Base-by-base conservation (phyloP, 768 basidiomycete species). In the Royoungia palumana region DNA sequence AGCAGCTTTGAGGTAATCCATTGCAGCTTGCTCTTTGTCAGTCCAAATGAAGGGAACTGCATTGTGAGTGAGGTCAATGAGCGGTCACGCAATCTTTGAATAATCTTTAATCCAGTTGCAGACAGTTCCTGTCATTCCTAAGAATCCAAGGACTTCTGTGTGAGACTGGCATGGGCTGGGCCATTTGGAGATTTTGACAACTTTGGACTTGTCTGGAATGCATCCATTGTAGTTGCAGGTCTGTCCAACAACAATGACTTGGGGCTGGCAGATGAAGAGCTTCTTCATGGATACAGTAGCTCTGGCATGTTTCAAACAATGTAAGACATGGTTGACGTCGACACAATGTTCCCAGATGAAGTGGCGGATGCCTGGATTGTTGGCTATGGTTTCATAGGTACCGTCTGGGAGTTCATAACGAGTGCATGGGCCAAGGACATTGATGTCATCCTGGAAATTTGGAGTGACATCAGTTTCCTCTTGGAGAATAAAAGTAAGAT, bases 381-480 rank as follows among this genome's bases (percentile, higher is more conserved):
- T 40, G 6, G 46, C 35, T 9, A 60, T 51, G 16, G 32, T 41
- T 13, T 60, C 48, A 32, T 24, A 55, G 1, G 28, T 24, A 11
- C 59, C 53, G 11, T 49, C 34, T 0, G 46, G n/a, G 0, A 41
- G 16, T 16, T 64, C 41, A 45, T 77, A 78, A 3, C 56, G 36
- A 0, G 70, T 68, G 2, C 14, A 17, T 1, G 73, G 72, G 1
- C 75, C 72, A 43, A 64, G 62, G 2, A 75, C 49, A 0, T 63
- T 58, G 5, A 71, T 56, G 51, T 78, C 70, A 51, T 79, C 73
- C 12, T 77, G 66, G 41, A 66, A 80, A 62, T 6, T 58, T 44
- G 5, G 70, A 61, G 17, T 58, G 17, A 17, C 70, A 21, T 16
- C 70, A 1, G 78, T 76, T 50, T 79, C 70, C 2, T 55, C 49